Evolutionary conservation across 1,284 basidiomycete species (phyloP), one percentile per base, ranked within the genome.

Genomic region (Marasmius fiardii): DNA sequence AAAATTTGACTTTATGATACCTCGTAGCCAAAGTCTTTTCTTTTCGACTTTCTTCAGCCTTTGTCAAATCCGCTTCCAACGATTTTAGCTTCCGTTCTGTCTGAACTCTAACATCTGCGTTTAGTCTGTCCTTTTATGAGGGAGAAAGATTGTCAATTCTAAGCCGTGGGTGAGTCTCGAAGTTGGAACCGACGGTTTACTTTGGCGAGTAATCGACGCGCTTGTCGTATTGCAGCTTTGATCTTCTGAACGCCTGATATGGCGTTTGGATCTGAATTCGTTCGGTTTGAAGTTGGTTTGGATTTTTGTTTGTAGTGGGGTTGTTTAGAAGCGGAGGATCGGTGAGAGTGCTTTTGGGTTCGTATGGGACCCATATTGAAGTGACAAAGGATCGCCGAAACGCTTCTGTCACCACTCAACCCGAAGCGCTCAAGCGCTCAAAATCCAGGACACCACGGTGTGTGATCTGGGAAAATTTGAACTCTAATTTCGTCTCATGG

Each of bases 1-100:
- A 95, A 73, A 95, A 95, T 70, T 93, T 95, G 65, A 93, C 75
- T 71, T 85, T 91, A 64, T 93, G 93, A 69, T 95, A 95, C 60
- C 81, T 81, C 43, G 79, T 71, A 0, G 91, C 88, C 62, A 91
- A 75, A 48, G 82, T 74, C 49, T 86, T 82, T 69, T 94, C 93
- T 64, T 89, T 88, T 12, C 75, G 74, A 53, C 75, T 72, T 55
- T 64, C 64, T 67, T 85, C 79, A 0, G 86, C 85, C 59, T 75
- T 79, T 26, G 79, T 80, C 20, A 95, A 77, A 64, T 95, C 93
- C 6, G 77, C 78, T 67, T 94, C 86, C 7, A 95, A 77, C 1
- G 86, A 79, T 62, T 83, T 86, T 43, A 92, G 67, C 56, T 89
- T 77, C 58, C 93, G 79, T 69, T 94, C 89, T 0, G 92, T 89